These are phyloP conservation scores for Candida sp. DNA, from an alignment of 1,139 yeast genomes.

Conservation along the genomic window DNA sequence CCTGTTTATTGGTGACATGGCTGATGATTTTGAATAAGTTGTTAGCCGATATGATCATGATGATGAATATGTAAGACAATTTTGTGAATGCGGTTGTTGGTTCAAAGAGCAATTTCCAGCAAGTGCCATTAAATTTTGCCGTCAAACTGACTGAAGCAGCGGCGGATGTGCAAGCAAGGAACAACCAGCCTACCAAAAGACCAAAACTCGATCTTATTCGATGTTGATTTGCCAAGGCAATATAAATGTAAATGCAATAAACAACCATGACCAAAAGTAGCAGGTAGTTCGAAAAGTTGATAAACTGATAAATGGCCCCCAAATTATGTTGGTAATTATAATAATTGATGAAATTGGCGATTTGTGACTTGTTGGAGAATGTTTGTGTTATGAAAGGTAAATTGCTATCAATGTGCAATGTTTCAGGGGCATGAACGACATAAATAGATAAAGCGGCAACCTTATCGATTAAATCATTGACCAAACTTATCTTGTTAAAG, in stretches of 20 bases:
- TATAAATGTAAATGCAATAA: constrained; percentile 21
- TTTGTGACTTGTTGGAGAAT: not conserved
- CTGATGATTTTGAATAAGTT: constrained; percentile 25
- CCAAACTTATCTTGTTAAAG: constrained; percentile 40
- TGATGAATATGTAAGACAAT: constrained; percentile 20
- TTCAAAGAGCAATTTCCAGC: constrained; percentile 29
- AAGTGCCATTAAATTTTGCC: constrained; percentile 13
- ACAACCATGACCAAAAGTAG: constrained; percentile 7
- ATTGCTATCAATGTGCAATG: not conserved
- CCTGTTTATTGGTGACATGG: constrained; percentile 12
- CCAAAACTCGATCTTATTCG: constrained; percentile 61
- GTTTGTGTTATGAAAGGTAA: not conserved
- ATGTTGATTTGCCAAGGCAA: constrained; percentile 53
- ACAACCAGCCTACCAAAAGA: constrained; percentile 56
- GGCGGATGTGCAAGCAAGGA: constrained; percentile 48
- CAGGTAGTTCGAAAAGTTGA: constrained; percentile 4
- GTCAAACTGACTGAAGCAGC: constrained; percentile 47
- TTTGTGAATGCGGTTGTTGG: constrained; percentile 28
- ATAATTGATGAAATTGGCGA: constrained; percentile 19
- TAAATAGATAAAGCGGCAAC: constrained; percentile 42
- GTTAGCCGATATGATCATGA: constrained; percentile 28
- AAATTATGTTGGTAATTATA: constrained; percentile 16
- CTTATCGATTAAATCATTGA: constrained; percentile 48
- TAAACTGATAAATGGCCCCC: constrained; percentile 3
- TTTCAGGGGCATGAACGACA: constrained; percentile 15